These are phyloP conservation scores for Syzygium jambos DNA, from an alignment of 345 rosid species.

Conservation along the genomic window DNA sequence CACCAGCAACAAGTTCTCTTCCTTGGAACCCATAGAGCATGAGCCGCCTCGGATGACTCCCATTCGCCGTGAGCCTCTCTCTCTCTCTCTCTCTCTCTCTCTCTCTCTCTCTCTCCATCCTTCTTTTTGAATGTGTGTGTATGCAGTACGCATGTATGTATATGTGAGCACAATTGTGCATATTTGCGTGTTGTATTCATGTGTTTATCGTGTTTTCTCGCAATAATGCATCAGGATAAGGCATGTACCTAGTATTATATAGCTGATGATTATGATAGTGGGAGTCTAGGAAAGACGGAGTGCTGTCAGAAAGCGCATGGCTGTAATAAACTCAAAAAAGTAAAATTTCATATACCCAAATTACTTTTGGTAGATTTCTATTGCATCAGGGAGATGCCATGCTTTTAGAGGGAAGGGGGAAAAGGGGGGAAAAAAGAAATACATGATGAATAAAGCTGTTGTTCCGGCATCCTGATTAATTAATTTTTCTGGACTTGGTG, in stretches of 20 bases:
- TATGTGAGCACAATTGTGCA: background rate
- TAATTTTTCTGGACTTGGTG: background rate
- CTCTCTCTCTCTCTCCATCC: background rate
- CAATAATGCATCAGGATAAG: background rate
- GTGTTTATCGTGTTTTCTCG: background rate
- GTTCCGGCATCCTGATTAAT: background rate
- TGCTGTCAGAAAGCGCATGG: background rate
- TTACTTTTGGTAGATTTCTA: background rate
- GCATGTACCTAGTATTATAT: background rate
- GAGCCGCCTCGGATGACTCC: slow-evolving; percentile 70
- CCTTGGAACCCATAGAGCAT: slow-evolving; percentile 39
- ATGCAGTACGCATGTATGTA: background rate
- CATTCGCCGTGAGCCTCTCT: slow-evolving; percentile 54
- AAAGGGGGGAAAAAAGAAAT: background rate
- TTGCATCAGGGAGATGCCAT: background rate
- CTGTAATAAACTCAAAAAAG: background rate
- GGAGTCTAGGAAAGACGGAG: background rate
- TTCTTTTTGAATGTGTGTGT: background rate
- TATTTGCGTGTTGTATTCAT: background rate
- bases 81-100: background rate
- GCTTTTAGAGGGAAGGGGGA: background rate
- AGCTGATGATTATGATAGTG: background rate
- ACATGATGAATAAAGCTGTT: background rate
- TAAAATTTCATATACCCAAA: background rate
- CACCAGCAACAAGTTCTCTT: slow-evolving; percentile 22